Evolutionary conservation across 2,329 filamentous ascomycete genomes (phyloP).

Genomic region (Claviceps quebecensis): DNA sequence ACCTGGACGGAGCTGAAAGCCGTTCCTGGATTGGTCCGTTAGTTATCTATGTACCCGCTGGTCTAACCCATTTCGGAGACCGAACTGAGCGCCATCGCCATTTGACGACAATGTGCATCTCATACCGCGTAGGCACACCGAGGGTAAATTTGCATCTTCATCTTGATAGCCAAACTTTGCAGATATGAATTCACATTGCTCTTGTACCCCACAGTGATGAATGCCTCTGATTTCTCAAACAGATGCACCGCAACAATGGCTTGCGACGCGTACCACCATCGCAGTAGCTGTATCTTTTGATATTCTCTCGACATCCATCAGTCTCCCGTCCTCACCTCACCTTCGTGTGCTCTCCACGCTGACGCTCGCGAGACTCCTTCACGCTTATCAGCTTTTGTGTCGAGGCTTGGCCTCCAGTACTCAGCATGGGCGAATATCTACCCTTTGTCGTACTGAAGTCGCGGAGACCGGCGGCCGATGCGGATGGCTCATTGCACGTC

Average conservation of each 20-base stretch:
- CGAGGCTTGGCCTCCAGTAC: background rate
- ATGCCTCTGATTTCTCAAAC: too few relatives aligned
- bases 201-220: too few relatives aligned
- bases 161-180: too few relatives aligned
- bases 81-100: background rate
- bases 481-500: constrained; percentile 30
- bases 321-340: background rate
- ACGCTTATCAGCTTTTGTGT: too few relatives aligned
- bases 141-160: too few relatives aligned
- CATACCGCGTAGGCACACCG: too few relatives aligned
- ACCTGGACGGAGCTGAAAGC: background rate
- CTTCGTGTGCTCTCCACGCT: background rate
- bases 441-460: constrained; percentile 41
- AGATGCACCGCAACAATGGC: background rate
- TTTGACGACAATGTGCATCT: too few relatives aligned
- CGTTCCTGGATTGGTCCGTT: background rate
- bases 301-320: background rate
- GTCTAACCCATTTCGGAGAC: background rate
- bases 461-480: constrained; percentile 29
- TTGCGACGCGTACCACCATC: background rate
- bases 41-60: background rate
- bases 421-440: constrained; percentile 26
- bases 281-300: background rate
- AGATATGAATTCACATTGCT: too few relatives aligned
- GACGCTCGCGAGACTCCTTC: background rate